phyloP scores from a whole-genome alignment of 495 filamentous ascomycete genomes.

The Xylaria curta region DNA sequence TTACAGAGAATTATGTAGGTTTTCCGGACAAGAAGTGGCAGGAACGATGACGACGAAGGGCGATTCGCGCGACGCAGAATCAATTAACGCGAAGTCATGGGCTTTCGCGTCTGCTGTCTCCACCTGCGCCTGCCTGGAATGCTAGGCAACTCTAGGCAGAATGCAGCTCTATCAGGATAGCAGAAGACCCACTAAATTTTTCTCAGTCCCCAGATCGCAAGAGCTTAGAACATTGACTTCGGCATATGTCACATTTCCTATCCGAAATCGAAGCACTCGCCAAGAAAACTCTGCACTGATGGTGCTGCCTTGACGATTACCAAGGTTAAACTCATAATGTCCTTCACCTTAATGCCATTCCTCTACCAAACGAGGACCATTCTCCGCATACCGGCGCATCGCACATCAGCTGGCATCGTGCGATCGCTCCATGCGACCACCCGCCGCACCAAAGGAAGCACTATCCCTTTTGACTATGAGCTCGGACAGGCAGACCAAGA shows the following conservation, averaged over 20 bases:
- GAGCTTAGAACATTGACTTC: too few species aligned
- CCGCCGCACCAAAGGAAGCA: slow-evolving; percentile 13
- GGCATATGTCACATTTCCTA: not conserved
- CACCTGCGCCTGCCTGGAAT: not conserved
- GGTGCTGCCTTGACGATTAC: not conserved
- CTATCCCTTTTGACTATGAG: slow-evolving; percentile 27
- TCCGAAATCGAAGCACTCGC: not conserved
- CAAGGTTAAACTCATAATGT: slow-evolving; percentile 33
- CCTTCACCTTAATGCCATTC: slow-evolving; percentile 61
- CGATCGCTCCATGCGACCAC: slow-evolving; percentile 32
- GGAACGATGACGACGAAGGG: slow-evolving; percentile 20
- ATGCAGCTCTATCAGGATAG: not conserved
- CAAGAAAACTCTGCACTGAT: not conserved
- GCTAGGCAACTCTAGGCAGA: not conserved
- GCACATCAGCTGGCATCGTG: slow-evolving; percentile 25
- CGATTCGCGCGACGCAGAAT: slow-evolving; percentile 31
- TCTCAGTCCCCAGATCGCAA: not conserved
- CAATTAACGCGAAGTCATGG: slow-evolving; percentile 44
- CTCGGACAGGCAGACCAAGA: not conserved
- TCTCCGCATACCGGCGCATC: slow-evolving; percentile 39
- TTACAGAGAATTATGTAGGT: not conserved
- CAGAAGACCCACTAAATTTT: not conserved
- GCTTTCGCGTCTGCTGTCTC: slow-evolving; percentile 27
- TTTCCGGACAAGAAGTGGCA: not conserved
- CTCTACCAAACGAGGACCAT: slow-evolving; percentile 76